Evolutionary conservation across 495 filamentous ascomycete genomes (phyloP).

Genomic region (Oidiodendron maius): DNA sequence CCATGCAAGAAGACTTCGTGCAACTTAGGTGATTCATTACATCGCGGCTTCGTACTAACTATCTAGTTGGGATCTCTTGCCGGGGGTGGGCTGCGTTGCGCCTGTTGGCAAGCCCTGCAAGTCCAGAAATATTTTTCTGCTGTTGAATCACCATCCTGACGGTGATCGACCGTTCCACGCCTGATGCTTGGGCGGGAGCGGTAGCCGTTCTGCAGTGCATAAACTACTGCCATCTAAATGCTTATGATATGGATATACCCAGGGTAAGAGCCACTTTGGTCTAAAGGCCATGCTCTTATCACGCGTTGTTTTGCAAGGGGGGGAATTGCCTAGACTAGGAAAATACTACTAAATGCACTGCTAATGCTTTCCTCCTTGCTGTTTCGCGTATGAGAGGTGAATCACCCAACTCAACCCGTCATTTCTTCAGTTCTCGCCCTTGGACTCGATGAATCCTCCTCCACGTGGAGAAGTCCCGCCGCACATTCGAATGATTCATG

Average conservation of each 20-base stretch:
- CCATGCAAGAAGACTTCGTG: conserved; percentile 66
- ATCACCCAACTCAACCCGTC: not conserved
- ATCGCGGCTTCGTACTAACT: conserved; percentile 6
- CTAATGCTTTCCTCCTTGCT: not conserved
- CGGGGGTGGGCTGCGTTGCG: not conserved
- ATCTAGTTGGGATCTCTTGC: not conserved
- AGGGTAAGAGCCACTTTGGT: not conserved
- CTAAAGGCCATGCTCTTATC: not conserved
- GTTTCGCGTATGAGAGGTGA: too few relatives aligned
- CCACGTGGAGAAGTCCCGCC: too few relatives aligned
- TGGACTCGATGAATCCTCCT: too few relatives aligned
- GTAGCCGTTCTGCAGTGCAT: not conserved
- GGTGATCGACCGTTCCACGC: not conserved
- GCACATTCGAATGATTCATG: too few relatives aligned
- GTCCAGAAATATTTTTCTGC: not conserved
- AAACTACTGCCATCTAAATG: not conserved
- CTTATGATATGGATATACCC: conserved; percentile 6
- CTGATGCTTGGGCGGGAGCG: not conserved
- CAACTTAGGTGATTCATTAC: conserved; percentile 31
- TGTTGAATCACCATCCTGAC: not conserved
- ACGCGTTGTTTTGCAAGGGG: not conserved
- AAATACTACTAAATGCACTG: not conserved
- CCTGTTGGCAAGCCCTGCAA: not conserved
- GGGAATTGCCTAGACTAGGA: conserved; percentile 6
- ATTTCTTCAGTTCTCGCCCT: too few relatives aligned